These are phyloP conservation scores for Vaccinium corymbosum DNA, from an alignment of 148 eudicot genomes.

Conservation along the genomic window DNA sequence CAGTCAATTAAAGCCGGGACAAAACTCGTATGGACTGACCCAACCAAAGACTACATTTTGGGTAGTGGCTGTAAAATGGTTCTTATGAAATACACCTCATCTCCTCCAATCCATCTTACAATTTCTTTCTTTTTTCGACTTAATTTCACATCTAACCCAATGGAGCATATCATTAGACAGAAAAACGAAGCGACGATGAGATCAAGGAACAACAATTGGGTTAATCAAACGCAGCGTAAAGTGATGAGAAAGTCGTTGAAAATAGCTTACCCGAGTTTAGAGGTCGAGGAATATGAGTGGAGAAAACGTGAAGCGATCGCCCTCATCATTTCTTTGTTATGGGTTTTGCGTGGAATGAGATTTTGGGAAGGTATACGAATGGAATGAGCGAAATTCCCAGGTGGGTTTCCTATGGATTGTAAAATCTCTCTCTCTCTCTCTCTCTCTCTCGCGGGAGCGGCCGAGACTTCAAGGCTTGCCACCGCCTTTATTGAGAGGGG, in stretches of 20 bases:
- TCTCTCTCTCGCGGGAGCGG: not conserved
- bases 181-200: not conserved
- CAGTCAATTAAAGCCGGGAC: not conserved
- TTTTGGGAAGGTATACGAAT: not conserved
- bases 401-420: not conserved
- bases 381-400: not conserved
- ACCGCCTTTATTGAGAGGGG: not conserved
- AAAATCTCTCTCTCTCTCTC: not conserved
- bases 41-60: not conserved
- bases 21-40: not conserved
- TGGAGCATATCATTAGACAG: not conserved
- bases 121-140: not conserved
- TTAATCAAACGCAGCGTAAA: not conserved
- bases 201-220: not conserved
- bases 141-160: not conserved
- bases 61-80: not conserved
- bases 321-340: conserved; percentile 5
- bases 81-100: not conserved
- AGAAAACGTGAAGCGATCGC: conserved; percentile 39
- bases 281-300: conserved; percentile 30
- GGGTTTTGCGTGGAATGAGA: not conserved
- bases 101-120: not conserved
- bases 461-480: not conserved
- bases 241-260: no score
- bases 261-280: conserved; percentile 28